These are phyloP conservation scores for Trichocladium antarcticum DNA, from an alignment of 495 filamentous ascomycete genomes.

Conservation along the genomic window DNA sequence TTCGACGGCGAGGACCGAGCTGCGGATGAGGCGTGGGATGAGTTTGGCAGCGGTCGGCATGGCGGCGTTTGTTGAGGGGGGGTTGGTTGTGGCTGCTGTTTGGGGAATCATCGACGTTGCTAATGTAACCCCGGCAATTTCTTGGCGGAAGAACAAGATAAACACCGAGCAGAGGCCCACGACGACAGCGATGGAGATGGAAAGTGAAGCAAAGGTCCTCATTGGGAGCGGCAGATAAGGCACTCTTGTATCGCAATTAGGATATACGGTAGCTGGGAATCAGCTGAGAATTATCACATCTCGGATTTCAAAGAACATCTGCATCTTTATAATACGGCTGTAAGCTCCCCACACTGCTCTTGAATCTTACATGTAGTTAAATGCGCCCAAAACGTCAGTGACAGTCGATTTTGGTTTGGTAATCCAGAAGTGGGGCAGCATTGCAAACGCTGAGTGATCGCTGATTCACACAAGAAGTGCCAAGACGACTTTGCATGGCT, in stretches of 20 bases:
- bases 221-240: background rate
- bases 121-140: background rate
- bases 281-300: background rate
- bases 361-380: background rate
- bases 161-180: conserved; percentile 31
- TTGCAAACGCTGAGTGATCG: too few relatives aligned
- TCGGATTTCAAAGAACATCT: background rate
- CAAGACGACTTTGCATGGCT: too few relatives aligned
- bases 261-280: too few relatives aligned
- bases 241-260: too few relatives aligned
- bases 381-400: background rate
- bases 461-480: too few relatives aligned
- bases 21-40: conserved; percentile 61
- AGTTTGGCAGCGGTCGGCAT: conserved; percentile 54
- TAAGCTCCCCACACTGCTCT: background rate
- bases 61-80: conserved; percentile 7
- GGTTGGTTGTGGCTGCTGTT: background rate
- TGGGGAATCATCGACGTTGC: background rate
- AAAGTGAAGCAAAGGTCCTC: conserved; percentile 24
- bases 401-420: too few relatives aligned
- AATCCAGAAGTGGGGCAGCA: too few relatives aligned
- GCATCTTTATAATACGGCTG: background rate
- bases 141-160: conserved; percentile 4
- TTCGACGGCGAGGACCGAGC: conserved; percentile 72
- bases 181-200: conserved; percentile 26